Evolutionary conservation across 108 stramenopile species (phyloP).

Genomic region (Skeletonema menzelii): DNA sequence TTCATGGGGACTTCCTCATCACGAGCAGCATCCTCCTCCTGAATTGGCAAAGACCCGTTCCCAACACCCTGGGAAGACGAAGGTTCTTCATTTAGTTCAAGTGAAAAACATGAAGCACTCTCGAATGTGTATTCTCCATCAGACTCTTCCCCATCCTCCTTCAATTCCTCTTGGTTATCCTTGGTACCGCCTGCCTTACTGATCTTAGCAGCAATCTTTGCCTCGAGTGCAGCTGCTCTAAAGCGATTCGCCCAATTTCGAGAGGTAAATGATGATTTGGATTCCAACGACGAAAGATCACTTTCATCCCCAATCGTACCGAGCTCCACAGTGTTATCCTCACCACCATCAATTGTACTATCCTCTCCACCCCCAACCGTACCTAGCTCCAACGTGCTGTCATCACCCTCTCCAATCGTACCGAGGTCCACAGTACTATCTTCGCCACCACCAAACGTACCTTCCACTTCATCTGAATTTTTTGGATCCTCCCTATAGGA

Average conservation of each 20-base stretch:
- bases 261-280: not conserved
- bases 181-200: not conserved
- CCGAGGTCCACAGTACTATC: not conserved
- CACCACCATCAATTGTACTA: not conserved
- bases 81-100: not conserved
- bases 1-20: not conserved
- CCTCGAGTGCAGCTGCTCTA: slow-evolving; percentile 1
- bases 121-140: slow-evolving; percentile 1
- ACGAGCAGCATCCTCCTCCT: not conserved
- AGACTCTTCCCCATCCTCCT: not conserved
- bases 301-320: not conserved
- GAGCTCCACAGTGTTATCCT: not conserved
- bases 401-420: too few species aligned
- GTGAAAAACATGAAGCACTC: not conserved
- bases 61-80: not conserved
- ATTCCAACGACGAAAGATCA: not conserved
- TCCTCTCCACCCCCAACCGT: not conserved
- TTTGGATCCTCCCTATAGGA: too few species aligned
- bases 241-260: not conserved
- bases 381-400: not conserved
- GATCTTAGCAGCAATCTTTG: not conserved
- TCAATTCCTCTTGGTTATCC: not conserved
- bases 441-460: not conserved
- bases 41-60: not conserved
- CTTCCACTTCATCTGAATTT: not conserved